Base-by-base conservation (phyloP, 2,329 filamentous ascomycete species). In the Aspergillus intermedius region DNA sequence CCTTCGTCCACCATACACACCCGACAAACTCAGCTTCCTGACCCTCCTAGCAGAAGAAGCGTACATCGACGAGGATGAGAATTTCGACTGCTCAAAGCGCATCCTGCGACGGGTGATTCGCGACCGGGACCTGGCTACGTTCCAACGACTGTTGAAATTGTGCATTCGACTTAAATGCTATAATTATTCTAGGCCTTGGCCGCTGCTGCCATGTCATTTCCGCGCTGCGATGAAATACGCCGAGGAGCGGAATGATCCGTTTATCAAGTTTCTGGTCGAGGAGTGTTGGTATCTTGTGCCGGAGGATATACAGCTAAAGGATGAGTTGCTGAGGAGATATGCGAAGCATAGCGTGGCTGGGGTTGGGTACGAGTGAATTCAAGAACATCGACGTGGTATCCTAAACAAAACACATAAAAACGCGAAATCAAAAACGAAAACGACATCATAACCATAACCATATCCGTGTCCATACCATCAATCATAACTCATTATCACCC, bases 21-120 rank as follows among this genome's bases (percentile, higher is more conserved):
- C 62, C 4, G 48, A 61, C 6, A 68, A 71, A 35, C 56, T 74
- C 4, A 62, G 67, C 22, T 63, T 74, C 8, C 59, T 74, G 2
- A 56, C 64, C 12, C 51, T 74, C 0, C 53, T 74, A 0, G 60
- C 66, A 1, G 49, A 52, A 12, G 62, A 65, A 23, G 66, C 68
- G 5, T 70, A 67, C 34, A 58, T 71, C n/a, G 68, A 72, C 44
- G 63, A 65, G 19, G 62, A 69, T 28, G 52, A 59, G 3, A 37
- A 35, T 0, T 21, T 21, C 17, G n/a, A 17, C 8, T 56, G 69
- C 6, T 67, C 67, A 0, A 60, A 59, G 15, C 56, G 55, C 1
- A 58, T 68, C 3, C 57, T 70, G 2, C 57, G 61, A 5, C 56
- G 62, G 41, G 53, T 70, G 34, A 71, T 72, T 45, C 58, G 63